Base-by-base conservation (phyloP, 371 early-diverging fungal species). In the Mycotypha africana region DNA sequence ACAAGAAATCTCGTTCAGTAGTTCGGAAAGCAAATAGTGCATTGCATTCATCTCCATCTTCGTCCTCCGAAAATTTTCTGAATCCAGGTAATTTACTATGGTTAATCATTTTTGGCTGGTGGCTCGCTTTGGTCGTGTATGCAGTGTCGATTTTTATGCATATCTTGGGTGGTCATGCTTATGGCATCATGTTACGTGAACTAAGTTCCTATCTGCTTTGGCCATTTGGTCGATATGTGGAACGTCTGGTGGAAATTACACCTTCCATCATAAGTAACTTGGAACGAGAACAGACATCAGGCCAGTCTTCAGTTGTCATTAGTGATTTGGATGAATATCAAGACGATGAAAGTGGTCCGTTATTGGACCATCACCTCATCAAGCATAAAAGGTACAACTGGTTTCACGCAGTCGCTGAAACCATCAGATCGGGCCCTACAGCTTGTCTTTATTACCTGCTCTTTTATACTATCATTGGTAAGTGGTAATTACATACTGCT, bases 161-260 rank as follows among this genome's bases (percentile, higher is more conserved):
- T 14, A 78, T 83, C 43, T 70, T 62, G 47, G 72, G 72, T 39
- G 86, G 84, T 10, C 50, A 47, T 20, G 40, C 45, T 24, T 90
- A 86, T 60, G 80, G 78, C 12, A 58, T 76, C 4, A 81, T 86
- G 28, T 52, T 85, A 24, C 57, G 76, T 6, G 88, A 83, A 35
- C 65, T 88, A 0, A 77, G 83, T 40, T 73, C 74, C 37, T 97
- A 95, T 53, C 63, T 95, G 10, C 57, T 93, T 20, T 95, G 94
- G 94, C 97, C 97, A 0, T 97, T 95, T 70, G 95, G 93, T 1
- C 86, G 90, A 38, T 93, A 89, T 57, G 89, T 95, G 1, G 92
- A 88, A 52, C 65, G 74, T 2, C 20, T 54, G 7, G 56, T 62
- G 1, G 61, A 60, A 16, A 53, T 58, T 21, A 49, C 49, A 16